Evolutionary conservation across 2,329 filamentous ascomycete species (phyloP).

Genomic region (Furcasterigmium sp.): DNA sequence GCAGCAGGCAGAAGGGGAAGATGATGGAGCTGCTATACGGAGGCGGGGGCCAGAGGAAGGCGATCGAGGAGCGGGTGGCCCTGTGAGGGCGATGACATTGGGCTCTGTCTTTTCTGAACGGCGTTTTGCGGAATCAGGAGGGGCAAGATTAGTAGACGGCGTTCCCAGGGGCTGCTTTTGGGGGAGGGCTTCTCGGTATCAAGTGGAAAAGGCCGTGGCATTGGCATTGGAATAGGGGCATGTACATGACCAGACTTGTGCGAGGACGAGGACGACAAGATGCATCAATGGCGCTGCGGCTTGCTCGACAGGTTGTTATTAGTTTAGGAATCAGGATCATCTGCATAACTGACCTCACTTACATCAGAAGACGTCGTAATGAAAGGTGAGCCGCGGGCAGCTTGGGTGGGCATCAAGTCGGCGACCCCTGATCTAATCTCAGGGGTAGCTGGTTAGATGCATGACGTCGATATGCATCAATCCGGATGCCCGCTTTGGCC

Average conservation of each 20-base stretch:
- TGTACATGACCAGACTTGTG: background rate
- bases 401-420: too few species aligned
- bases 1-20: conserved; percentile 76
- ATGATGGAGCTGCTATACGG: conserved; percentile 77
- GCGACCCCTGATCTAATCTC: too few species aligned
- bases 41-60: conserved; percentile 20
- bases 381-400: too few species aligned
- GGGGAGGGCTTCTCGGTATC: too few species aligned
- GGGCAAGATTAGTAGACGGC: background rate
- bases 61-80: conserved; percentile 22
- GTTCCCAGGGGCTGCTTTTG: too few species aligned
- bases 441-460: background rate
- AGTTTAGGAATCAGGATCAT: background rate
- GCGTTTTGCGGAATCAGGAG: too few species aligned
- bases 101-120: background rate
- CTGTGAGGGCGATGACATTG: too few species aligned
- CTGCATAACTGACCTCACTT: too few species aligned
- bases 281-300: conserved; percentile 1
- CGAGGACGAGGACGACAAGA: too few species aligned
- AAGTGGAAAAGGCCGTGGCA: too few species aligned
- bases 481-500: background rate
- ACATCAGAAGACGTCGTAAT: too few species aligned
- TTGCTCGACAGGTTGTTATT: too few species aligned
- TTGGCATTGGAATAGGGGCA: background rate
- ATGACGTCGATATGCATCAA: background rate